Percentiles rank a stretch among this genome's conserved stretches.
phyloP scores from a whole-genome alignment of 1,284 basidiomycete species.

The Polyporus tsugae region DNA sequence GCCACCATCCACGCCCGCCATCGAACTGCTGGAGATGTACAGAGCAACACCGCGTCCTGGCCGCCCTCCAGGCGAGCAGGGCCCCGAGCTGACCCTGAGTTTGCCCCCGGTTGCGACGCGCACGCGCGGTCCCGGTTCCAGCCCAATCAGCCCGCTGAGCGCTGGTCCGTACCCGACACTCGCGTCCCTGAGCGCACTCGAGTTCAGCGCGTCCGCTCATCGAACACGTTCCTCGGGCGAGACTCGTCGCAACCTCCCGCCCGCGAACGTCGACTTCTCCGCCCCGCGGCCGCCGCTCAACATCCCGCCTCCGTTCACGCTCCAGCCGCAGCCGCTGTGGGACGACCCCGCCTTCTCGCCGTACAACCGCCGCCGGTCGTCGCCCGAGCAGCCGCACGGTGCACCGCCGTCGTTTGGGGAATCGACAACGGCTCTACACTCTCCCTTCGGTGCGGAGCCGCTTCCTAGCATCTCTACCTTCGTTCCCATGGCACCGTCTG shows the following conservation, averaged over 20 bases:
- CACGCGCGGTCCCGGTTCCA: constrained; percentile 18
- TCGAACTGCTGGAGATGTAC: constrained; percentile 33
- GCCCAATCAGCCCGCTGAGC: constrained; percentile 19
- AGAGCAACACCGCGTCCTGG: constrained; percentile 28
- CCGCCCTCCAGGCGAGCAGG: constrained; percentile 29
- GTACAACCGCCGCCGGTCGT: constrained; percentile 36
- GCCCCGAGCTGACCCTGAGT: constrained; percentile 27
- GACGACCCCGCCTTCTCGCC: constrained; percentile 49
- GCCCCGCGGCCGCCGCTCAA: constrained; percentile 53
- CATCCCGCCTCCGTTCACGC: constrained; percentile 67
- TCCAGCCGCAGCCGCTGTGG: constrained; percentile 74
- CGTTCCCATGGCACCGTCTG: constrained; percentile 22
- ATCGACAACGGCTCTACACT: constrained; percentile 19
- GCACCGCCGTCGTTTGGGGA: constrained; percentile 19
- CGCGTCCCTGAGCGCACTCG: constrained; percentile 32
- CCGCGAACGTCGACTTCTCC: constrained; percentile 44
- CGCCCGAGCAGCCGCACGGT: constrained; percentile 24
- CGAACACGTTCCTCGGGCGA: constrained; percentile 23
- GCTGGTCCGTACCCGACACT: constrained; percentile 29
- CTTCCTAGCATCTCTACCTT: constrained; percentile 30
- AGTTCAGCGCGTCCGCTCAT: constrained; percentile 19
- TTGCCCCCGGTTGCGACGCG: constrained; percentile 29
- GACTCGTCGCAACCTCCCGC: constrained; percentile 25
- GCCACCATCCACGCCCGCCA: constrained; percentile 37
- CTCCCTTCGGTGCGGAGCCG: constrained; percentile 26